Evolutionary conservation across 805 yeast species (phyloP).

Genomic region (Lachancea dasiensis): DNA sequence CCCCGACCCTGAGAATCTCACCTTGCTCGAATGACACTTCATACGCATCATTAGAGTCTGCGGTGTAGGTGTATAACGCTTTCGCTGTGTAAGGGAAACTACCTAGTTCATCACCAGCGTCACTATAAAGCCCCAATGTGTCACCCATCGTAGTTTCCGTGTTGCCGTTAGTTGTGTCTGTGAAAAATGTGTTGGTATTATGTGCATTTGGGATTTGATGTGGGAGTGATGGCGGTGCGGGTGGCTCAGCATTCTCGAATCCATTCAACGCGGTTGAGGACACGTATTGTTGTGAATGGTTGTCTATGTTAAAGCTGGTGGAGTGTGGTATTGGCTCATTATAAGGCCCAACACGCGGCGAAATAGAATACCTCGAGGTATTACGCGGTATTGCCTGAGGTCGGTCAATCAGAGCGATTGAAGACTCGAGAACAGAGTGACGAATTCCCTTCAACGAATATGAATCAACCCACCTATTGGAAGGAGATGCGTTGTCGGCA

Average conservation of each 20-base stretch:
- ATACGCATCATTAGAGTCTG: conserved; percentile 87
- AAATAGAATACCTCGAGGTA: conserved; percentile 16
- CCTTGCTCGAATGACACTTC: conserved; percentile 89
- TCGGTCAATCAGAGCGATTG: conserved; percentile 7
- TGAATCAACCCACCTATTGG: conserved; percentile 79
- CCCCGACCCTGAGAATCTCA: conserved; percentile 86
- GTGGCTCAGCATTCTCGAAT: conserved; percentile 44
- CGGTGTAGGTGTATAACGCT: conserved; percentile 81
- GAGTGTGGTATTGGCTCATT: conserved; percentile 7
- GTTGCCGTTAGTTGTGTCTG: conserved; percentile 27
- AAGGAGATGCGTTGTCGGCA: conserved; percentile 81
- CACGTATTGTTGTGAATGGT: conserved; percentile 30
- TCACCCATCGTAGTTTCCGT: conserved; percentile 34
- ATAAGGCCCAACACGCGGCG: conserved; percentile 4
- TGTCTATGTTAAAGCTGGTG: conserved; percentile 14
- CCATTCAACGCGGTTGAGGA: conserved; percentile 56
- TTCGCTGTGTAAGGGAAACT: conserved; percentile 75
- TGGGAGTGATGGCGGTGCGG: conserved; percentile 6
- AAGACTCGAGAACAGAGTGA: conserved; percentile 30
- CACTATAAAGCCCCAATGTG: conserved; percentile 33
- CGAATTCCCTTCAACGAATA: conserved; percentile 54
- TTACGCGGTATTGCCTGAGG: conserved; percentile 10
- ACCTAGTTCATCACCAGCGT: conserved; percentile 28
- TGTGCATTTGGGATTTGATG: conserved; percentile 14
- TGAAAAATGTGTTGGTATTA: conserved; percentile 22